phyloP scores from a whole-genome alignment of 352 stramenopile genomes.

The Globisporangium okanoganense region DNA sequence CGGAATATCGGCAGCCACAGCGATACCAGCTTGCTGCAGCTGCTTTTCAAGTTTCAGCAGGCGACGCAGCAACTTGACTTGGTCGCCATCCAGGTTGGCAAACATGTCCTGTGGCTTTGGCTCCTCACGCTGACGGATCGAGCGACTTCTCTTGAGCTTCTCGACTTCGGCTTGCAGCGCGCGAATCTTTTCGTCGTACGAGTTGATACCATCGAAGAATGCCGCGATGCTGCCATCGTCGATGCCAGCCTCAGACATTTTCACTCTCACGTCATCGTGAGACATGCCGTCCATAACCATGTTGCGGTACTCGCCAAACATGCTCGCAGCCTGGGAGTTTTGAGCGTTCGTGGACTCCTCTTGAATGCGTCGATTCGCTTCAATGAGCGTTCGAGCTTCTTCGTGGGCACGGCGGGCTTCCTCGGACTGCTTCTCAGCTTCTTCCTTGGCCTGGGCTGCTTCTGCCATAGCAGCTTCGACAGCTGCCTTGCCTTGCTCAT shows the following conservation, averaged over 20 bases:
- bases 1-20: slow-evolving; percentile 90
- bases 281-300: slow-evolving; percentile 74
- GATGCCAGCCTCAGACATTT: slow-evolving; percentile 76
- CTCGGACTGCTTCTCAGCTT: slow-evolving; percentile 74
- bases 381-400: slow-evolving; percentile 79
- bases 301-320: slow-evolving; percentile 55
- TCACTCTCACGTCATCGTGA: slow-evolving; percentile 64
- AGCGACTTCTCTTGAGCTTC: slow-evolving; percentile 70
- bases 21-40: slow-evolving; percentile 79
- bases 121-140: slow-evolving; percentile 44
- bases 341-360: slow-evolving; percentile 40
- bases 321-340: slow-evolving; percentile 35
- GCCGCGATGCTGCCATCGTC: slow-evolving; percentile 67
- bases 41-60: slow-evolving; percentile 84
- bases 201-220: slow-evolving; percentile 84
- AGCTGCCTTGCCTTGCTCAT: slow-evolving; percentile 75
- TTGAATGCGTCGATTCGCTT: slow-evolving; percentile 82
- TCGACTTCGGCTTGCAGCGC: slow-evolving; percentile 78
- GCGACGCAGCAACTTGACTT: slow-evolving; percentile 75
- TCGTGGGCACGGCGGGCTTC: slow-evolving; percentile 73
- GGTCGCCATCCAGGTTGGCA: slow-evolving; percentile 67
- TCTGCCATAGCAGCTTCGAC: slow-evolving; percentile 84
- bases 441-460: slow-evolving; percentile 70
- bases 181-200: slow-evolving; percentile 81
- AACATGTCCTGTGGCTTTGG: slow-evolving; percentile 58